Base-by-base conservation (phyloP, 179 eudicot genomes). In the Carnegiea gigantea region DNA sequence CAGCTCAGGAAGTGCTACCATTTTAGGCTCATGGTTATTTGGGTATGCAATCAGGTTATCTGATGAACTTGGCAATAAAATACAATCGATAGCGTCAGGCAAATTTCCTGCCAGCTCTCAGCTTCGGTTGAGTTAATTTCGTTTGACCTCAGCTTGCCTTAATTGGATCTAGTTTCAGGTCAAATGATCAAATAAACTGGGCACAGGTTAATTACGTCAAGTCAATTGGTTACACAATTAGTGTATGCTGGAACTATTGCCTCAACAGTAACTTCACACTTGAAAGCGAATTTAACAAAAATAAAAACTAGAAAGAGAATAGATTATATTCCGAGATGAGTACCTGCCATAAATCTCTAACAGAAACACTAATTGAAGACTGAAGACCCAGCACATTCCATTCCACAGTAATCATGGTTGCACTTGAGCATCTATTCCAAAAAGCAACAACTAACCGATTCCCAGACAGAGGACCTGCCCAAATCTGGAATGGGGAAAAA, bases 291-390 rank as follows among this genome's bases (percentile, higher is more conserved):
- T 26, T 67, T 67, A 12, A 28, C 24, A 28, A 67, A 3, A 0
- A 12, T 2, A 67, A 12, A 12, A 9, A 7, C 4, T 65, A 23
- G 15, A 26, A 65, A 23, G 36, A 23, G 14, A 26, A 23, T 65
- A 65, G 15, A 57, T 68, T 12, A 26, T 26, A 30, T 70, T 36
- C 26, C n/a, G 9, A 24, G 73, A 30, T 18, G 73, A 70, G 70
- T 77, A 92, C 95, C 95, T 92, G 84, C 95, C 93, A 92, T 81
- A 92, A 80, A 84, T 92, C 92, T 86, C 92, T 83, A 46, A 92
- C 78, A 24, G 89, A 82, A 60, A 92, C 92, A 20, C 44, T 80
- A 57, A 85, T 48, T 51, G 89, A 88, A 28, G 92, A 79, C 72
- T 90, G 83, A 82, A 92, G 86, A 74, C 93, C 93, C 18, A 92